These are phyloP conservation scores for Moesziomyces parantarcticus DNA, from an alignment of 1,284 basidiomycete genomes.

Conservation along the genomic window DNA sequence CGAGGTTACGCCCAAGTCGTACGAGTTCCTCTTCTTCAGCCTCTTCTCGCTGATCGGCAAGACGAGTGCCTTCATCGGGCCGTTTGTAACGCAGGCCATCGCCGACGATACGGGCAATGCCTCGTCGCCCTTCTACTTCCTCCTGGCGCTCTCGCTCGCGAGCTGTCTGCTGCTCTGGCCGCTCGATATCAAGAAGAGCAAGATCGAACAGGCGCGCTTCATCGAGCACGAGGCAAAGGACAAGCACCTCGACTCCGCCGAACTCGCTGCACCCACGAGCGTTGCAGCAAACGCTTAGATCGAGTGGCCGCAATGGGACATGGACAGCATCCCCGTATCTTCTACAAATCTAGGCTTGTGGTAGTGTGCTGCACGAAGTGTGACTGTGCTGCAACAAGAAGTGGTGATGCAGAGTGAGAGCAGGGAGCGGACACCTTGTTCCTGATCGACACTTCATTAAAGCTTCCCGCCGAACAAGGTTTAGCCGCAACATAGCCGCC, in stretches of 20 bases:
- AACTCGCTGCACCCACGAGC: slow-evolving; percentile 1
- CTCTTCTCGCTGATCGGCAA: slow-evolving; percentile 76
- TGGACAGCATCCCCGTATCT: too few species aligned
- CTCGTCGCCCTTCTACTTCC: slow-evolving; percentile 84
- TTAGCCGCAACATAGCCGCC: too few species aligned
- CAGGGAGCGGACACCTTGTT: too few species aligned
- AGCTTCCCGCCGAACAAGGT: too few species aligned
- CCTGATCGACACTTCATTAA: too few species aligned
- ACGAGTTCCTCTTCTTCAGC: slow-evolving; percentile 77
- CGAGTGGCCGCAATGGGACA: too few species aligned
- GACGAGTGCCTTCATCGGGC: slow-evolving; percentile 75
- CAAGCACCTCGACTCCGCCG: slow-evolving; percentile 16
- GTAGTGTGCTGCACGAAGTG: too few species aligned
- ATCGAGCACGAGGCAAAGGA: slow-evolving; percentile 30
- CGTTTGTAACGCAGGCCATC: slow-evolving; percentile 75
- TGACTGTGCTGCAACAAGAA: too few species aligned
- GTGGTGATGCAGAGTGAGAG: too few species aligned
- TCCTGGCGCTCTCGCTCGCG: slow-evolving; percentile 77
- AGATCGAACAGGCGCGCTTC: slow-evolving; percentile 72
- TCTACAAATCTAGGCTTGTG: too few species aligned
- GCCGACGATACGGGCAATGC: slow-evolving; percentile 74
- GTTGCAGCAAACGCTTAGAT: background rate
- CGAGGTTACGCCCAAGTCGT: slow-evolving; percentile 77
- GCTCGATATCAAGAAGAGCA: slow-evolving; percentile 75
- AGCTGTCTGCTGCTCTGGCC: slow-evolving; percentile 79